Percentiles rank a stretch among this genome's conserved stretches.
Evolutionary conservation across 768 basidiomycete species (phyloP).

Genomic region (Tylopilus rubrobrunneus): DNA sequence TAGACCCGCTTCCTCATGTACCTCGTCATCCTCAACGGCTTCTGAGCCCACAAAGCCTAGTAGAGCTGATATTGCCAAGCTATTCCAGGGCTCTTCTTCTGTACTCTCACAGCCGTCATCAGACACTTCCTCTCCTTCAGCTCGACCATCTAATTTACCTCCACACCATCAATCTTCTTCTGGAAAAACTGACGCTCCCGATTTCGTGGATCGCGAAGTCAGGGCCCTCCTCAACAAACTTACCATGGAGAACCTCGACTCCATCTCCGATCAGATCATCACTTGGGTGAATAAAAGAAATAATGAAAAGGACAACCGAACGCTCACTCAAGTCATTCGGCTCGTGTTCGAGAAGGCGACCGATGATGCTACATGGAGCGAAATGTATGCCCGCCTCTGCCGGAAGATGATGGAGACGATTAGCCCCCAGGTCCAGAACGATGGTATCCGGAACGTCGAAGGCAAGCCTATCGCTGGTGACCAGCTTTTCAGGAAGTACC

Average conservation of each 20-base stretch:
- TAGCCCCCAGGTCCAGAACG: constrained; percentile 83
- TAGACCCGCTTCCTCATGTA: constrained; percentile 23
- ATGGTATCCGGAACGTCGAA: constrained; percentile 74
- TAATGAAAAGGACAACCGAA: constrained; percentile 89
- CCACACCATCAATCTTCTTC: too few relatives aligned
- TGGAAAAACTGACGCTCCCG: constrained; percentile 6
- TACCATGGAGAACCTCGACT: constrained; percentile 94
- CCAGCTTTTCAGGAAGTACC: constrained; percentile 59
- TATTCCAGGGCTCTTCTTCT: constrained; percentile 38
- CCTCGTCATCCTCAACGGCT: constrained; percentile 33
- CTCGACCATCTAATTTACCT: too few relatives aligned
- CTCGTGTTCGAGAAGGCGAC: constrained; percentile 98
- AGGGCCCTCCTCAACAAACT: constrained; percentile 62
- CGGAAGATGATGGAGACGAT: constrained; percentile 95
- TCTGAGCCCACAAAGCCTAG: constrained; percentile 31
- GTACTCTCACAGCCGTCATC: too few relatives aligned
- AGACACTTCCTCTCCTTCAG: too few relatives aligned
- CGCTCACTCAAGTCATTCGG: constrained; percentile 92
- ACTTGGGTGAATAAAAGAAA: constrained; percentile 91
- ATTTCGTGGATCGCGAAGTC: too few relatives aligned
- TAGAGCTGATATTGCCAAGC: constrained; percentile 38
- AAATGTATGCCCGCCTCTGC: constrained; percentile 96
- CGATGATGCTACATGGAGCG: constrained; percentile 92
- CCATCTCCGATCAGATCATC: constrained; percentile 94
- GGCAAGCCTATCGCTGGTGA: constrained; percentile 89